Base-by-base conservation (phyloP, 495 filamentous ascomycete species). In the Penicillium atrosanguineum region DNA sequence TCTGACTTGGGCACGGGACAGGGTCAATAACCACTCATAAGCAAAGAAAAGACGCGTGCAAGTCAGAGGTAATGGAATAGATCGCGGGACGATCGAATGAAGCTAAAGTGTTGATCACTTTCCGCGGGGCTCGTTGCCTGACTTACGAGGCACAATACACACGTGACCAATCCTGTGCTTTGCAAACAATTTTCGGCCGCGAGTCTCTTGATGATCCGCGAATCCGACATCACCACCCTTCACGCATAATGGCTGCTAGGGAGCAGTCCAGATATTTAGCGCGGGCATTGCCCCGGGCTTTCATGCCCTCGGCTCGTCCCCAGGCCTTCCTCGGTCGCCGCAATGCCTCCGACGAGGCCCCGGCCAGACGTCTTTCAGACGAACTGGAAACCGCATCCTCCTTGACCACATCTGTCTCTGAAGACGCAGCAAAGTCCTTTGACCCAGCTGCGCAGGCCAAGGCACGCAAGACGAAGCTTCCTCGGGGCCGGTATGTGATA, bases 401-500 rank as follows among this genome's bases (percentile, higher is more conserved):
- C 20, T 57, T 75, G 48, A 60, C 60, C 19, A 52, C 57, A 28
- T 14, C 61, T 28, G 56, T 69, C 7, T 50, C 63, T 9, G 61
- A 60, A 9, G 60, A 64, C 14, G 56, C 56, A 12, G 63, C 68
- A 29, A 65, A 71, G 54, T 72, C 73, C 50, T 90, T 77, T 56
- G 77, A 89, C 58, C 87, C 87, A 0, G 65, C 83, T 48, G 76
- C 74, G 55, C 73, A 67, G 59, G 75, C 75, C 36, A 75, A 72
- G 56, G 65, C 62, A 39, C 75, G 83, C 48, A 79, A 73, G 58
- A 75, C 55, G n/a, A 72, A 83, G 63, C 73, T 90, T 14, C 86
- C 87, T 44, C 76, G 79, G 26, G 86, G 83, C 80, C 83, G 87
- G 87, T 90, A 79, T 34, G 72, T 56, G 25, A 23, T n/a, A 31